A percentile compares a stretch with the other conserved stretches of the same genome.
Conservation (phyloP, 345 rosid species). For the Aquilaria yunnanensis region DNA sequence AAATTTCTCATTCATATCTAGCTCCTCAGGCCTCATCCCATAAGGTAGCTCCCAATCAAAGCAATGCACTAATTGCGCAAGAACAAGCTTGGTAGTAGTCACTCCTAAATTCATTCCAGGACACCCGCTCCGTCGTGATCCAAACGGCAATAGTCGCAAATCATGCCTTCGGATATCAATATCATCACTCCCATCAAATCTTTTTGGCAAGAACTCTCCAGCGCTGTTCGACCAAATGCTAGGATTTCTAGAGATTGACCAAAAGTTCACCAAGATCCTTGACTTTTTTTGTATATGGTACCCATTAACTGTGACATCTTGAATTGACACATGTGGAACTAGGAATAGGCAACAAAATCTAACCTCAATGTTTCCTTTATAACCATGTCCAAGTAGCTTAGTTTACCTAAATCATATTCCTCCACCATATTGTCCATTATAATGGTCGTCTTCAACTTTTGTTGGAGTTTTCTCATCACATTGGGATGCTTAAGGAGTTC, state of each 20-base stretch:
- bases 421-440: slow-evolving; percentile 22
- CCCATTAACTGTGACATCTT: slow-evolving; percentile 12
- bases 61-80: slow-evolving; percentile 14
- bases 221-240: slow-evolving; percentile 12
- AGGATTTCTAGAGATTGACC: slow-evolving; percentile 15
- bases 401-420: slow-evolving; percentile 14
- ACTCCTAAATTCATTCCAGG: slow-evolving; percentile 5
- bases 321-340: slow-evolving; percentile 13
- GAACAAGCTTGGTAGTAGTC: neutral
- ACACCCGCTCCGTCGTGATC: slow-evolving; percentile 9
- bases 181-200: neutral
- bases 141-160: slow-evolving; percentile 12
- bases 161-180: slow-evolving; percentile 7
- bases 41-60: slow-evolving; percentile 14
- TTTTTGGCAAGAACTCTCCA: slow-evolving; percentile 9
- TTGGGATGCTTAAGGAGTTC: slow-evolving; percentile 21
- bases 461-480: slow-evolving; percentile 12
- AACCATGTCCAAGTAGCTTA: slow-evolving; percentile 11
- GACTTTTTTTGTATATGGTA: slow-evolving; percentile 19
- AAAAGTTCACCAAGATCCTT: slow-evolving; percentile 15
- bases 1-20: slow-evolving; percentile 12
- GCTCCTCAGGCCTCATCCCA: slow-evolving; percentile 10
- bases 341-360: slow-evolving; percentile 12
- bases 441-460: slow-evolving; percentile 16
- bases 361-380: slow-evolving; percentile 7